phyloP scores from a whole-genome alignment of 305 asterid species.

The Rubia peregrina region DNA sequence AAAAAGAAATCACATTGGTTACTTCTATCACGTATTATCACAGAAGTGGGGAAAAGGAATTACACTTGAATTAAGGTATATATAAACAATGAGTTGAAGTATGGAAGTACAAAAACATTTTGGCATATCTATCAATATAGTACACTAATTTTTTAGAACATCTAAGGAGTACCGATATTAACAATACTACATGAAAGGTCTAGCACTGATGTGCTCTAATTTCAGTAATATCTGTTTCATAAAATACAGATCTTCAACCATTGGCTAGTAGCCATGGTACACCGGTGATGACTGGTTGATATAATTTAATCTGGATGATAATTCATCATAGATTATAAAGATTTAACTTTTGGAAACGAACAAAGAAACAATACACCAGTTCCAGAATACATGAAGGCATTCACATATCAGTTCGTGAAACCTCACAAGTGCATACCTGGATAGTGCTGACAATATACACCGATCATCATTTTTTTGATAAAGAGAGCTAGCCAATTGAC shows the following conservation, averaged over 20 bases:
- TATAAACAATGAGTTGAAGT: neutral
- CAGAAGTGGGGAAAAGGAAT: neutral
- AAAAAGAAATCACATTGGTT: neutral
- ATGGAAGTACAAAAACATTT: neutral
- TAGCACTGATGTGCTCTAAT: neutral
- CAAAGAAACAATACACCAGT: neutral
- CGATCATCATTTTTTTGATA: neutral
- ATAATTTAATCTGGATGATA: neutral
- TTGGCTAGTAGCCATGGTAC: neutral
- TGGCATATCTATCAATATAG: neutral
- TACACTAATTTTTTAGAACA: neutral
- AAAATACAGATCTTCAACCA: constrained; percentile 2
- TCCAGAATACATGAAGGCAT: neutral
- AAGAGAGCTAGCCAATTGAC: neutral
- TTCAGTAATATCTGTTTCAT: neutral
- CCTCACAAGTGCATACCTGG: neutral
- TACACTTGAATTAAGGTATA: neutral
- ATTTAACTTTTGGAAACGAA: neutral
- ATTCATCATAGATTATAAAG: neutral
- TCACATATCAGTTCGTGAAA: neutral
- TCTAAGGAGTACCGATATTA: neutral
- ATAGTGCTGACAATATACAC: neutral
- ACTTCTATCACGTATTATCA: neutral
- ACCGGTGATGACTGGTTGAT: neutral
- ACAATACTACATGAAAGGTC: neutral